Evolutionary conservation across 441 rosid species (phyloP).

Genomic region (Adansonia rubrostipa): DNA sequence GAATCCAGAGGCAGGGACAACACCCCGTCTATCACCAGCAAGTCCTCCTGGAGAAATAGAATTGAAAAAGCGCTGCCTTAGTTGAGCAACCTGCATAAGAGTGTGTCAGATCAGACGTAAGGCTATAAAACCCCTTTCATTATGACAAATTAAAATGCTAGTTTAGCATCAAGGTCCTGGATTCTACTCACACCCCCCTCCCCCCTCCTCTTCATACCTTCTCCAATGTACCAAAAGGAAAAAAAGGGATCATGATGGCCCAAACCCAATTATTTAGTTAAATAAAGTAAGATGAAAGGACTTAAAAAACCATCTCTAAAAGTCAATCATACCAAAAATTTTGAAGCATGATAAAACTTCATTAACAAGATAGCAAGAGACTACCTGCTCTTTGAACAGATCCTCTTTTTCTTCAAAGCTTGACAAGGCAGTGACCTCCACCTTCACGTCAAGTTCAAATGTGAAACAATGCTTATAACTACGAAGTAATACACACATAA

Average conservation of each 20-base stretch:
- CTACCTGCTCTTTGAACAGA: conserved; percentile 80
- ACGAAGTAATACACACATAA: not conserved
- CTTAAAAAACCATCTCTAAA: not conserved
- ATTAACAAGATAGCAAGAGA: not conserved
- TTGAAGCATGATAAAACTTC: conserved; percentile 6
- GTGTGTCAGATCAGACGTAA: conserved; percentile 19
- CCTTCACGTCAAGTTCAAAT: conserved; percentile 55
- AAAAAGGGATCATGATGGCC: not conserved
- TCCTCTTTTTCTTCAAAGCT: conserved; percentile 86
- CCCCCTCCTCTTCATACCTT: not conserved
- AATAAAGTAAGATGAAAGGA: not conserved
- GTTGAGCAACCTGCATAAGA: conserved; percentile 63
- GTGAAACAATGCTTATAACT: conserved; percentile 17
- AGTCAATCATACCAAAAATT: not conserved
- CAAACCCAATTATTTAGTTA: conserved; percentile 15
- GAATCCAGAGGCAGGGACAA: conserved; percentile 89
- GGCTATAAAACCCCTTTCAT: not conserved
- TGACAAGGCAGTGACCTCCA: conserved; percentile 79
- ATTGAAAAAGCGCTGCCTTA: conserved; percentile 75
- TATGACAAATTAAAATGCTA: not conserved
- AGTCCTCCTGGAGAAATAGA: conserved; percentile 86
- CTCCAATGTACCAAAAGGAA: not conserved
- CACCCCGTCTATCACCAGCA: conserved; percentile 78
- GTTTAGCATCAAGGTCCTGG: not conserved
- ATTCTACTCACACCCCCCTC: not conserved